Evolutionary conservation across 2,329 filamentous ascomycete genomes (phyloP), one percentile per base, ranked within the genome.

Genomic region (Dothistroma pini): DNA sequence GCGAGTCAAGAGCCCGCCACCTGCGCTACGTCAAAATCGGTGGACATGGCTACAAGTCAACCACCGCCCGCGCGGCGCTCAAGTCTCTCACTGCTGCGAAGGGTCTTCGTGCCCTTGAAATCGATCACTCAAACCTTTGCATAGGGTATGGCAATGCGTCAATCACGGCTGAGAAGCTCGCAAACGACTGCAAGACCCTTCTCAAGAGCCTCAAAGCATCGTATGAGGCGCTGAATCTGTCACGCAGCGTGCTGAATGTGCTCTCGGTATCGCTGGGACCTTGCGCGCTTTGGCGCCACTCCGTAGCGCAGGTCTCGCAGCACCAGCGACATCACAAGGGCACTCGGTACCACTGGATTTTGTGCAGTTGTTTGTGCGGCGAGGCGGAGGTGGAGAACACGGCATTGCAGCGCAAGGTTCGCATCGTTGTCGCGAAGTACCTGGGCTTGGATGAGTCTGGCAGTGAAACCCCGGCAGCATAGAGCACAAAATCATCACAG

Each of bases 171-270:
- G 34, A 57, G 6, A 12, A 8, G 16, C 6, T 62, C 7, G 44
- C 56, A 4, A 8, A 21, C 9, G 48, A 56, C 57, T 57, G 48
- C 47, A 59, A 53, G 29, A 34, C n/a, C 1, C 47, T 62, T 22
- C 11, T 62, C n/a, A 41, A 50, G 34, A 11, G 22, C 4, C 53
- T 62, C 7, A 44, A 56, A 14, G 21, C 29, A 5, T 54, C 38
- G 1, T 58, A 58, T 29, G n/a, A 56, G 19, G 29, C 54, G n/a
- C 31, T 22, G 14, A 51, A 56, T 6, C 10, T 62, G 3, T 44
- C 22, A 14, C 41, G 31, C n/a, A 62, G 19, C n/a, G 56, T 58
- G 16, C 51, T 52, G 16, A 51, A 62, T 11, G 56, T 62, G 22
- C 31, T 62, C 12, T n/a, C 19, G 10, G 29, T 58, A 14, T 8